phyloP scores from a whole-genome alignment of 1,284 basidiomycete species.

The Ganoderma boninense region DNA sequence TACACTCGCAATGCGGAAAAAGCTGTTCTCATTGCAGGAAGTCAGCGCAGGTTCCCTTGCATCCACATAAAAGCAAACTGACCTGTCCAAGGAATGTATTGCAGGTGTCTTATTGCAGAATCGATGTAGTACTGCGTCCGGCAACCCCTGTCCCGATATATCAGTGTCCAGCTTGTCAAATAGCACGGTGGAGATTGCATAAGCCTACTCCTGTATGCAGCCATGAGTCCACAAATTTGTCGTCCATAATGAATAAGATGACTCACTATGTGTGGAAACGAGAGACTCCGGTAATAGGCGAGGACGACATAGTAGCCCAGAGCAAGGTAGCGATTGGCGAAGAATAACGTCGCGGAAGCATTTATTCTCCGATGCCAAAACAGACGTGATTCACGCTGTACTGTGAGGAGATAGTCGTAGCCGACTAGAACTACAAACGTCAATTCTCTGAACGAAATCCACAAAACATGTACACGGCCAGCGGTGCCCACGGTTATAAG shows the following conservation, averaged over 20 bases:
- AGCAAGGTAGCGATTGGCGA: slow-evolving; percentile 9
- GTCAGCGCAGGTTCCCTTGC: neutral
- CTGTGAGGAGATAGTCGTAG: slow-evolving; percentile 17
- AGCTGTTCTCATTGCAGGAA: neutral
- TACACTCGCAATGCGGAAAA: neutral
- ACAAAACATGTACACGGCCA: neutral
- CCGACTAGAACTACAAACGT: slow-evolving; percentile 4
- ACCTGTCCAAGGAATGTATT: slow-evolving; percentile 5
- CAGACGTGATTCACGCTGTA: slow-evolving; percentile 9
- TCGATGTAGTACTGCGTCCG: neutral
- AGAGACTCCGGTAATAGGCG: neutral
- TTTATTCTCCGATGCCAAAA: slow-evolving; percentile 13
- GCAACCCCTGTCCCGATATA: neutral
- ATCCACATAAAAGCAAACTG: neutral
- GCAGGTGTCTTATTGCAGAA: neutral
- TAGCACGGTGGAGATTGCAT: neutral
- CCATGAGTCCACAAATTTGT: neutral
- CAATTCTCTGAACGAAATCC: neutral
- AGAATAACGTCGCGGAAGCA: slow-evolving; percentile 8
- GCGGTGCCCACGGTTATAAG: neutral
- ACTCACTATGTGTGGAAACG: neutral
- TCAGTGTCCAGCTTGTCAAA: neutral
- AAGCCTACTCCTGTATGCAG: neutral
- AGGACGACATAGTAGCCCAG: neutral
- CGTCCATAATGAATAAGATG: neutral